phyloP scores from a whole-genome alignment of 2,329 filamentous ascomycete genomes.

The Alternaria tenuissima region DNA sequence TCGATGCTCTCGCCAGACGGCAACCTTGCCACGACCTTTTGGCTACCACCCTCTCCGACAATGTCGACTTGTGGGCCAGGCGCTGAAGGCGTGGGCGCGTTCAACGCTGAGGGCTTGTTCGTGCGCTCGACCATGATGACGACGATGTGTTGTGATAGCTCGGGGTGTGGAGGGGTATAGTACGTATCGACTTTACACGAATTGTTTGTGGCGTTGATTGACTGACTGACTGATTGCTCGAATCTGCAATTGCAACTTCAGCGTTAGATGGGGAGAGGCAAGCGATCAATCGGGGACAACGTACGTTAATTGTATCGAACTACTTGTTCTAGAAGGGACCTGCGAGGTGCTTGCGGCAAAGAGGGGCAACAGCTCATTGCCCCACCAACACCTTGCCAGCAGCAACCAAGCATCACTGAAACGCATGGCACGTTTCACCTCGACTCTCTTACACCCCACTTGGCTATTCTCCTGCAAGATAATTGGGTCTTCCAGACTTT shows the following conservation, averaged over 20 bases:
- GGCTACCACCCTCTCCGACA: slow-evolving; percentile 74
- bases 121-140: slow-evolving; percentile 77
- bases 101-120: slow-evolving; percentile 79
- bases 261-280: background rate
- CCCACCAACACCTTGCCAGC: slow-evolving; percentile 23
- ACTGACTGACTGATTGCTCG: slow-evolving; percentile 7
- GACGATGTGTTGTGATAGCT: slow-evolving; percentile 16
- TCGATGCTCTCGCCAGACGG: slow-evolving; percentile 87
- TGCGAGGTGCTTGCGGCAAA: slow-evolving; percentile 26
- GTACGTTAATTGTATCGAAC: slow-evolving; percentile 10
- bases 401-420: slow-evolving; percentile 24
- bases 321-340: slow-evolving; percentile 19
- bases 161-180: slow-evolving; percentile 12
- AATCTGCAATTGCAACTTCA: background rate
- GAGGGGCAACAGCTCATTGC: slow-evolving; percentile 31
- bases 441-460: slow-evolving; percentile 20
- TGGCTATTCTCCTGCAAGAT: slow-evolving; percentile 2
- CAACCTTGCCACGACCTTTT: slow-evolving; percentile 78
- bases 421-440: slow-evolving; percentile 29
- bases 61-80: slow-evolving; percentile 75
- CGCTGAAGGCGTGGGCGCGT: slow-evolving; percentile 67
- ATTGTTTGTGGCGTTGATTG: background rate
- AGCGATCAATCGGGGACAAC: slow-evolving; percentile 3
- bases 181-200: background rate
- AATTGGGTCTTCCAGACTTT: slow-evolving; percentile 8